Percentiles rank a stretch among this genome's conserved stretches.
Evolutionary conservation across 2,329 filamentous ascomycete genomes (phyloP).

Genomic region (Neonectria coccinea): DNA sequence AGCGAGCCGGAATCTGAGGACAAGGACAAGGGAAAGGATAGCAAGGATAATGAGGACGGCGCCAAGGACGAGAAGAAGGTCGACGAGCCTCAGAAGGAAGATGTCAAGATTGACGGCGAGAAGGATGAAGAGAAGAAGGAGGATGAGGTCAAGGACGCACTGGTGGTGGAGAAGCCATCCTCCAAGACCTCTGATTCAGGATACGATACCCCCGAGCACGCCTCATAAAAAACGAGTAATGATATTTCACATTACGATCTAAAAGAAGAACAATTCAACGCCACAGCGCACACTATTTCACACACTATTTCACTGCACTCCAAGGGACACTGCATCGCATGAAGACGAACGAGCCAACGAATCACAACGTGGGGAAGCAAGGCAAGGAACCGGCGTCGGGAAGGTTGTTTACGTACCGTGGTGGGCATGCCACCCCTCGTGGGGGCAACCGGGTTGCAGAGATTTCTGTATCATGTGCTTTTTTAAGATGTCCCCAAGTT

Average conservation of each 20-base stretch:
- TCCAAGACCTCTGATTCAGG: slow-evolving; percentile 51
- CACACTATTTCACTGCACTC: not conserved
- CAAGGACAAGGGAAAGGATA: slow-evolving; percentile 24
- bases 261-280: not conserved
- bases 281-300: not conserved
- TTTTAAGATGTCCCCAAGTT: not conserved
- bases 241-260: slow-evolving; percentile 11
- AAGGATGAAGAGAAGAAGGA: slow-evolving; percentile 23
- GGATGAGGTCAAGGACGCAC: slow-evolving; percentile 17
- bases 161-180: slow-evolving; percentile 29
- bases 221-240: slow-evolving; percentile 31
- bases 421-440: not conserved
- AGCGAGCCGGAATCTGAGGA: slow-evolving; percentile 40
- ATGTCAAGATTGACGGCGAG: slow-evolving; percentile 7
- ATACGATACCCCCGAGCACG: slow-evolving; percentile 47
- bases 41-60: slow-evolving; percentile 1
- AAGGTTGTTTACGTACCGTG: not conserved
- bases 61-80: slow-evolving; percentile 25
- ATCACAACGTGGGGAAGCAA: slow-evolving; percentile 26
- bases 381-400: not conserved
- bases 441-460: slow-evolving; percentile 3
- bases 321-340: slow-evolving; percentile 2
- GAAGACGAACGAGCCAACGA: slow-evolving; percentile 13
- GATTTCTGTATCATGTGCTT: slow-evolving; percentile 5
- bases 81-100: slow-evolving; percentile 20